Evolutionary conservation across 2,329 filamentous ascomycete genomes (phyloP).

Genomic region (Rutstroemia sydowiana): DNA sequence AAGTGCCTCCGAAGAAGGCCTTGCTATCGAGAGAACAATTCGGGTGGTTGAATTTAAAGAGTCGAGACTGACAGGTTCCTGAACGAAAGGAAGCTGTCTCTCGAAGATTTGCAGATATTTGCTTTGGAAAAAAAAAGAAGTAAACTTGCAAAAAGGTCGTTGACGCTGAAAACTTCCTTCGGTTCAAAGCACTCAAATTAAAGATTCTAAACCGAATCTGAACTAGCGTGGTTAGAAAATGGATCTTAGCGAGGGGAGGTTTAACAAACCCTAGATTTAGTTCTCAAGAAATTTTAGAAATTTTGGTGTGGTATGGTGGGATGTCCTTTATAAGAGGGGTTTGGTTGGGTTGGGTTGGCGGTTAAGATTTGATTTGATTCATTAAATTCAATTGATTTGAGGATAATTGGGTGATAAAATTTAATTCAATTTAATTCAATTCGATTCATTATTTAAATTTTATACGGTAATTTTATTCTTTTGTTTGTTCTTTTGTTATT

Average conservation of each 20-base stretch:
- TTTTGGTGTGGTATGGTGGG: not conserved
- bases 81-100: constrained; percentile 32
- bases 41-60: constrained; percentile 17
- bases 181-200: not conserved
- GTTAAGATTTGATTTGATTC: not conserved
- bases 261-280: not conserved
- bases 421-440: no score
- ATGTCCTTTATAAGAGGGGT: not conserved
- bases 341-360: not conserved
- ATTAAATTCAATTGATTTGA: no score
- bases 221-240: constrained; percentile 1
- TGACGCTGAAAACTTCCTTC: constrained; percentile 9
- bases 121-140: constrained; percentile 10
- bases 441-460: no score
- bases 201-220: constrained; percentile 9
- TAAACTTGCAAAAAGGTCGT: constrained; percentile 7
- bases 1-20: constrained; percentile 34
- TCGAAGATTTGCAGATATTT: constrained; percentile 23
- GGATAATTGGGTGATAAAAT: no score
- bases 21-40: constrained; percentile 33
- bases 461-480: no score
- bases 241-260: constrained; percentile 5
- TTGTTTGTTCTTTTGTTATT: no score
- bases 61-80: constrained; percentile 33
- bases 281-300: not conserved